Evolutionary conservation across 208 protist species (phyloP), one percentile per base, ranked within the genome.

Genomic region (Wallacemonas rigidus): DNA sequence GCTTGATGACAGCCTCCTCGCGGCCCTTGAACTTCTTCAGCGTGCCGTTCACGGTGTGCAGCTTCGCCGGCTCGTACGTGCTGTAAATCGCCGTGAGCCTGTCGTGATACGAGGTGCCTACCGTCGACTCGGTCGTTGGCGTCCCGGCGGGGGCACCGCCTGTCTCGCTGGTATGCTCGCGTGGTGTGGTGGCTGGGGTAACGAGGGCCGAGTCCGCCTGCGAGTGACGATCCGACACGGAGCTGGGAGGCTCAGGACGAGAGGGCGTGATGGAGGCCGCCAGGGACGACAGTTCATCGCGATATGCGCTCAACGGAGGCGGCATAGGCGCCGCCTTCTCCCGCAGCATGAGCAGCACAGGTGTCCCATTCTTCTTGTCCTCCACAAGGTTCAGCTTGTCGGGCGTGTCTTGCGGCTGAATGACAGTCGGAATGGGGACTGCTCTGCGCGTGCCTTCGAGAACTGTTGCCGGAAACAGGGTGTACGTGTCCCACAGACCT

Each of bases 71-170:
- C 45, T 89, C 82, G 71, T 95, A 94, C 14, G 73, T 81, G 55
- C 74, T 50, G 77, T 95, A 92, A 36, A 95, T 89, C 48, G 82
- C 85, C 12, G 76, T 47, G n/a, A 95, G 71, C 5, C 89, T 82
- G 57, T 88, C 86, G 36, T 73, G 75, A 74, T 90, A 93, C 26
- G 75, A 74, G 9, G 56, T 53, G 15, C 26, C 26, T 26, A 26
- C 26, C 26, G 26, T 26, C 26, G 26, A 26, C 26, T 55, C 69
- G 4, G 38, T 3, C 11, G 76, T 75, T 2, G 51, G 69, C 7
- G 56, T 67, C 56, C 7, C 26, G 26, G 26, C 26, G 26, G 26
- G 26, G 26, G 26, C 26, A 26, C 26, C 26, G 26, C 26, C 54
- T 58, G 26, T 26, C 26, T 26, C 26, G 26, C 26, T 26, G 26